Base-by-base conservation (phyloP, 208 protist genomes). In the Zelonia costaricensis region DNA sequence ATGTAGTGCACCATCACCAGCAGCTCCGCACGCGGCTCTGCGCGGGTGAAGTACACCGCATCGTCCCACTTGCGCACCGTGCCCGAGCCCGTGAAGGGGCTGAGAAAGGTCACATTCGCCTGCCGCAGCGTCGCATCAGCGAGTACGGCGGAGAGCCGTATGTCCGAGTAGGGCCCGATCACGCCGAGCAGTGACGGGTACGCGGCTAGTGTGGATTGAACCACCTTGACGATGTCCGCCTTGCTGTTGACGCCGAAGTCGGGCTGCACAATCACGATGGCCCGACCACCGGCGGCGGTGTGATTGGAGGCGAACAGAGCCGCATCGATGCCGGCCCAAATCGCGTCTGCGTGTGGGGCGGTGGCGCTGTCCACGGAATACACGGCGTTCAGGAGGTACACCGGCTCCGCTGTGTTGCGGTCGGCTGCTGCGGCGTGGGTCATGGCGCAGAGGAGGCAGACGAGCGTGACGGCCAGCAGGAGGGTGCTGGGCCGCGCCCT, bases 31-130 rank as follows among this genome's bases (percentile, higher is more conserved):
- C 51, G 43, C 20, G 78, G 70, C 8, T 85, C 78, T 2, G 67
- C 45, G 9, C 75, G 58, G 46, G 70, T 68, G 64, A 78, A 91
- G 62, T 78, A 78, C 56, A 78, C 15, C 25, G 78, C 27, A 20
- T 22, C 44, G 7, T 69, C 74, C 65, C 71, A 91, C n/a, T 16
- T 9, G n/a, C 80, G 80, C 54, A 78, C 45, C 0, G 23, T 15
- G 22, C 45, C 67, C 7, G 72, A 81, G 8, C 76, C 74, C 20
- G 76, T 81, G 40, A 79, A 76, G 3, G 78, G 82, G 0, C 59
- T 48, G 0, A 86, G 18, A 10, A 55, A 36, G 16, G 73, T 60
- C 13, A 86, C 28, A 25, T 69, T 27, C 22, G 74, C 68, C 23
- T 20, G 4, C 16, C 47, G 16, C 30, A 72, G 33, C 1, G 36